These are phyloP conservation scores for Blastocystis sp. DNA, from an alignment of 352 stramenopile genomes.

Conservation along the genomic window DNA sequence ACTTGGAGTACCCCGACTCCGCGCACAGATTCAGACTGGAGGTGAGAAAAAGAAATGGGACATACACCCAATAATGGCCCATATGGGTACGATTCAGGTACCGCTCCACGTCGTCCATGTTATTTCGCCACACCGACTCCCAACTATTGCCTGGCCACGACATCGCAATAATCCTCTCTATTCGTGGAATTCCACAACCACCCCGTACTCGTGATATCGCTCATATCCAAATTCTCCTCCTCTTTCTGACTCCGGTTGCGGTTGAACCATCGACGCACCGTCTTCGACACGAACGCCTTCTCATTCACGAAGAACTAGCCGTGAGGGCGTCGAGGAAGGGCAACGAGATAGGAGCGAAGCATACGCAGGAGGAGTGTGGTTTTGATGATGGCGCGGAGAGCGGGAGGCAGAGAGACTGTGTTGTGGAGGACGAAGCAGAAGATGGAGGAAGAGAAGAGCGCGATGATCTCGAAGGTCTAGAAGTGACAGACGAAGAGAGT, in stretches of 20 bases:
- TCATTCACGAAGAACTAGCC: conserved; percentile 41
- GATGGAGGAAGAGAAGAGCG: not conserved
- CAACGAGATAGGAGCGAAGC: conserved; percentile 8
- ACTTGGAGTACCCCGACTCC: conserved; percentile 46
- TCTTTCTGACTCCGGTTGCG: conserved; percentile 66
- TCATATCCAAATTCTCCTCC: conserved; percentile 60
- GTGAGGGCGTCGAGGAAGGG: not conserved
- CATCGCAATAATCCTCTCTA: conserved; percentile 72
- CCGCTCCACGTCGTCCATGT: conserved; percentile 70
- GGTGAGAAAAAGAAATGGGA: not conserved
- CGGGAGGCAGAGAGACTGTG: not conserved
- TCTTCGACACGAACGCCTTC: conserved; percentile 40
- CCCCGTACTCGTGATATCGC: conserved; percentile 26
- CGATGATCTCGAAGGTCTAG: conserved; percentile 22
- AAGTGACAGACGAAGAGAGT: not conserved
- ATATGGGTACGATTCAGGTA: conserved; percentile 56
- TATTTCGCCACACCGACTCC: conserved; percentile 69
- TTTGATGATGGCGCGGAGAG: conserved; percentile 9
- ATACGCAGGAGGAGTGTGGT: conserved; percentile 32
- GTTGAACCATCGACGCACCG: conserved; percentile 52
- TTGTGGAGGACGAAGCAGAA: not conserved
- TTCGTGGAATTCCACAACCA: not conserved
- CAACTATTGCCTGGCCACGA: conserved; percentile 51
- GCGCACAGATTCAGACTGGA: conserved; percentile 68
- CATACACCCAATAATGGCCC: conserved; percentile 71